Conservation (phyloP, 306 rosid genomes). For the Malus domestica region DNA sequence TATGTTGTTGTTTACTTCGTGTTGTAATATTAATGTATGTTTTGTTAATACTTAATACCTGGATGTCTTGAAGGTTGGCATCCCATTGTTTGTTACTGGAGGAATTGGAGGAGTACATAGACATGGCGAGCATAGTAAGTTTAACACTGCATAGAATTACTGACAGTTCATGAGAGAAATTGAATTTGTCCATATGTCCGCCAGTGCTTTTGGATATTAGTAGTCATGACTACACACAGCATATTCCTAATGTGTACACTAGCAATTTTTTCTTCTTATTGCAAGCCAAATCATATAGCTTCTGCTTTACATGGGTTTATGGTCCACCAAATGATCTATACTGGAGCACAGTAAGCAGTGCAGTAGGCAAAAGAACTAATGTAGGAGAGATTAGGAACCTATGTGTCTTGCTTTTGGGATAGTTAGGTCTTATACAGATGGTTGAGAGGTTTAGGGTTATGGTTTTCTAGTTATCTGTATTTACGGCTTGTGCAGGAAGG, state of each 20-base stretch:
- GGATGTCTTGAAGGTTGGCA: constrained; percentile 52
- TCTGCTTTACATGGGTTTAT: not conserved
- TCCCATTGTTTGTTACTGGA: constrained; percentile 82
- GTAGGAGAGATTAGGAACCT: not conserved
- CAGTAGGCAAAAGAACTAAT: not conserved
- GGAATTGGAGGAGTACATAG: constrained; percentile 96
- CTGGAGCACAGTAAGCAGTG: not conserved
- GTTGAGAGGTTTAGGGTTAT: not conserved
- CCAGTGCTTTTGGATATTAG: not conserved
- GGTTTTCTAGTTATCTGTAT: not conserved
- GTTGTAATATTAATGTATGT: not conserved
- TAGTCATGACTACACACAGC: not conserved
- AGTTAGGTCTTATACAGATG: not conserved
- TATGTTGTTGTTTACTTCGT: not conserved
- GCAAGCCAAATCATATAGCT: not conserved
- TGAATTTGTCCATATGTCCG: not conserved
- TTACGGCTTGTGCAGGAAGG: not conserved
- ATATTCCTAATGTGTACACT: not conserved
- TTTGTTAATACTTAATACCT: not conserved
- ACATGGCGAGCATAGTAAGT: constrained; percentile 74
- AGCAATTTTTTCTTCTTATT: not conserved
- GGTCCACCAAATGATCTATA: not conserved
- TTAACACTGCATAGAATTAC: constrained; percentile 8
- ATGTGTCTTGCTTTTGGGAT: not conserved
- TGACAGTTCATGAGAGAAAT: constrained; percentile 11